phyloP scores from a whole-genome alignment of 129 eudicot genomes.

The Escallonia rubra region DNA sequence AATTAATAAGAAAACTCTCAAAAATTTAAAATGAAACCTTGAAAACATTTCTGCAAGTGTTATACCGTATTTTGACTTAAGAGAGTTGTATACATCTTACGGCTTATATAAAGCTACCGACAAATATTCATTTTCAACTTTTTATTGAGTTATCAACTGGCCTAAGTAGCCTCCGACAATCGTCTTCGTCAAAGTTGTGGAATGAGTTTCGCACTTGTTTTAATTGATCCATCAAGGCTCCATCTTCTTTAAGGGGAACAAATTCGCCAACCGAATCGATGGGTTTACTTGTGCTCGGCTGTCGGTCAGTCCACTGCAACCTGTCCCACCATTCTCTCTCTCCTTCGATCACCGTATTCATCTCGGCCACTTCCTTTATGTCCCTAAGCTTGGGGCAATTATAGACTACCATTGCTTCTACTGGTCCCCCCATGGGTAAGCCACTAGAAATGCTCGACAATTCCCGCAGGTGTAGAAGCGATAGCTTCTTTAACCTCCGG shows the following conservation, averaged over 20 bases:
- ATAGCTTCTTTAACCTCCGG: slow-evolving; percentile 25
- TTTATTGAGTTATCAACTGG: too few relatives aligned
- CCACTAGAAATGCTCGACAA: slow-evolving; percentile 23
- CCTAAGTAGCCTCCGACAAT: too few relatives aligned
- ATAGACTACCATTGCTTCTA: slow-evolving; percentile 18
- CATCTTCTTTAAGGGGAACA: slow-evolving; percentile 14
- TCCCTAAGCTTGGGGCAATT: slow-evolving; percentile 28
- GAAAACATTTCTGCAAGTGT: too few relatives aligned
- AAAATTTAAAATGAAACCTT: too few relatives aligned
- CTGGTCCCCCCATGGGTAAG: slow-evolving; percentile 4
- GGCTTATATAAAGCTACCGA: too few relatives aligned
- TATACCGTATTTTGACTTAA: too few relatives aligned
- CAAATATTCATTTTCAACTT: too few relatives aligned
- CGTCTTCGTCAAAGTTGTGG: too few relatives aligned
- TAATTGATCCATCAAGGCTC: slow-evolving; percentile 10
- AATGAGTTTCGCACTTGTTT: slow-evolving; percentile 1
- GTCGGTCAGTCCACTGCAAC: slow-evolving; percentile 11
- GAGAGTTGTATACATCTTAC: too few relatives aligned
- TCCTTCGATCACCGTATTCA: slow-evolving; percentile 10
- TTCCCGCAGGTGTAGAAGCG: slow-evolving; percentile 32
- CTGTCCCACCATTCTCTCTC: slow-evolving; percentile 40
- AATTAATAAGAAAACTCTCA: too few relatives aligned
- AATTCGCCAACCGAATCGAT: not conserved
- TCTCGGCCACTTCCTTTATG: not conserved
- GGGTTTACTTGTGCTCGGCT: not conserved